Evolutionary conservation across 2,329 filamentous ascomycete genomes (phyloP).

Genomic region (Xylaria digitata): DNA sequence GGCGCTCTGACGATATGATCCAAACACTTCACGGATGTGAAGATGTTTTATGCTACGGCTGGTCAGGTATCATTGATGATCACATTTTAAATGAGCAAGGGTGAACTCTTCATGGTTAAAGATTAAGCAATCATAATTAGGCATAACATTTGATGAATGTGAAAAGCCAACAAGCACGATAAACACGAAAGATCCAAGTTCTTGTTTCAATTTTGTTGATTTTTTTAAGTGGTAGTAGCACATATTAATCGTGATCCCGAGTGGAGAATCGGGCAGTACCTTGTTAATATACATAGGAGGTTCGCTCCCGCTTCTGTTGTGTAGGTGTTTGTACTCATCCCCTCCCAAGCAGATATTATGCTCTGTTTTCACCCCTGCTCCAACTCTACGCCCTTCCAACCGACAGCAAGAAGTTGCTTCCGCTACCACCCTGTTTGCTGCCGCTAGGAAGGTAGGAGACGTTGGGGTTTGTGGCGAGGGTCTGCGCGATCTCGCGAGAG

Average conservation of each 20-base stretch:
- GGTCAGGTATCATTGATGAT: background rate
- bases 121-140: background rate
- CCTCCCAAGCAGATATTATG: conserved; percentile 3
- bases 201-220: conserved; percentile 18
- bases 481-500: conserved; percentile 92
- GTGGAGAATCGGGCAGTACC: conserved; percentile 49
- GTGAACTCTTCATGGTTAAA: background rate
- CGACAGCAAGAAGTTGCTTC: conserved; percentile 61
- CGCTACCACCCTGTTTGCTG: conserved; percentile 67
- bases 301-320: conserved; percentile 6
- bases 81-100: background rate
- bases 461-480: conserved; percentile 89
- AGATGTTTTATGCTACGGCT: background rate
- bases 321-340: conserved; percentile 9
- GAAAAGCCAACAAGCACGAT: background rate
- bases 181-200: conserved; percentile 1
- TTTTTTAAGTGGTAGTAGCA: conserved; percentile 42
- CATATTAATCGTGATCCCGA: conserved; percentile 50
- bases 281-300: conserved; percentile 44
- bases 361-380: conserved; percentile 28
- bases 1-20: background rate
- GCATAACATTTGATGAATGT: conserved; percentile 1
- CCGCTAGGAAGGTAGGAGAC: conserved; percentile 92
- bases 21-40: background rate
- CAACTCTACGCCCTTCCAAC: conserved; percentile 57